Evolutionary conservation across 2,329 filamentous ascomycete species (phyloP), one percentile per base, ranked within the genome.

Genomic region (Septoria petroselini): DNA sequence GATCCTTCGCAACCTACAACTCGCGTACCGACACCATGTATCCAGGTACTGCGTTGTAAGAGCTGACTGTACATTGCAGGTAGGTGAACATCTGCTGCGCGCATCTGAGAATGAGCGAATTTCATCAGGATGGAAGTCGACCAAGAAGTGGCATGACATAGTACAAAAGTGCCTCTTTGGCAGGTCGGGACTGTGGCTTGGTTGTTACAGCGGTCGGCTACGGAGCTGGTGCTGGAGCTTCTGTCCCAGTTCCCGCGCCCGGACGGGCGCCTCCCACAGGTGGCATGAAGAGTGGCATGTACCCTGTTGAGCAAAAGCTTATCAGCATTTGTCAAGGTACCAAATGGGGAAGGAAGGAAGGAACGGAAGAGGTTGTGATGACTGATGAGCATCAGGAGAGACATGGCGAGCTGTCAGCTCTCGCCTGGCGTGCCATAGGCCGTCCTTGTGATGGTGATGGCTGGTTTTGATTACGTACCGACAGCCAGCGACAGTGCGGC

Each of bases 231-330:
- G 51, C 51, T 7, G 50, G 50, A 19, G 51, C 51, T 25, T 50
- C 51, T 18, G 51, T 50, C 3, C 46, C 46, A 14, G 30, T 50
- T 18, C 38, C 46, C 18, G 27, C 46, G 12, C 41, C 46, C 11
- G 40, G 37, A 15, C 41, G 12, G 17, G 41, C 17, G 21, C 52
- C 66, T 23, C 71, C 67, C 38, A 74, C 66, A 9, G 81, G 78
- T 41, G 82, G 82, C 48, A 86, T 65, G 68, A 86, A 83, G 43
- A 86, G 71, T 12, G 81, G 81, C 68, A 85, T 76, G 21, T 41
- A 41, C 19, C 38, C 38, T 41, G 38, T 25, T 27, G 4, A 43
- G 18, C 15, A 18, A 52, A 17, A 47, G 25, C 33, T 41, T 41
- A 29, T 43, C 17, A 45, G 69, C 71, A 59, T 73, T 72, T 76